Evolutionary conservation across 345 rosid species (phyloP), one percentile per base, ranked within the genome.

Genomic region (Dovyalis caffra): DNA sequence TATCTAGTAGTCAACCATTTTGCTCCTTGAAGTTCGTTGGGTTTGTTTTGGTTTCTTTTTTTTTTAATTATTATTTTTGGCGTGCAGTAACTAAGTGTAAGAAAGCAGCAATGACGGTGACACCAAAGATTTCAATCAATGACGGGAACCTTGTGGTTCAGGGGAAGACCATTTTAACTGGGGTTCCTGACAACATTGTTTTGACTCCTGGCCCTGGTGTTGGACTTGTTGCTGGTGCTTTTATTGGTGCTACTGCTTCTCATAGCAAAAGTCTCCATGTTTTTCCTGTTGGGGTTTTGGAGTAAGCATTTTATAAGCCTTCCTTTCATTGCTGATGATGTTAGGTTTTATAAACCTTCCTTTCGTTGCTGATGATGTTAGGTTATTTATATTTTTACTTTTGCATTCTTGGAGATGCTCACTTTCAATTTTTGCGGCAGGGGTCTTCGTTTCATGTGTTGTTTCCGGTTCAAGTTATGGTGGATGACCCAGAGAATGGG

Each of bases 401-500:
- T 65, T 57, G 0, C 1, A 72, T 60, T 21, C 10, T 16, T 45
- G 8, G 20, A 8, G 31, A 51, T 6, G 68, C 33, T 38, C 49
- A 43, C 29, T 29, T 31, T 34, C 66, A 6, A 6, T 47, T 81
- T 72, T 70, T 74, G 21, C 74, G n/a, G 51, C 84, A 95, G 99
- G 88, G 97, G 86, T 79, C 89, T 89, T 35, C 92, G 90, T 15
- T 90, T 93, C 47, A 71, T 93, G 92, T 89, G 97, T 49, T 88
- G 88, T 68, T 95, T 95, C 89, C 96, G 99, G 21, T 95, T 95
- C 87, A 95, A 95, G 71, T 82, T 93, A 69, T 93, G 99, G 99
- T 95, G 99, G 99, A 95, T 95, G 99, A 93, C 98, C n/a, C 99
- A 93, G 82, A 91, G 98, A 69, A 93, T 91, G 98, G 99, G 98